Conservation (phyloP, 768 basidiomycete species). For the Trametes maxima region DNA sequence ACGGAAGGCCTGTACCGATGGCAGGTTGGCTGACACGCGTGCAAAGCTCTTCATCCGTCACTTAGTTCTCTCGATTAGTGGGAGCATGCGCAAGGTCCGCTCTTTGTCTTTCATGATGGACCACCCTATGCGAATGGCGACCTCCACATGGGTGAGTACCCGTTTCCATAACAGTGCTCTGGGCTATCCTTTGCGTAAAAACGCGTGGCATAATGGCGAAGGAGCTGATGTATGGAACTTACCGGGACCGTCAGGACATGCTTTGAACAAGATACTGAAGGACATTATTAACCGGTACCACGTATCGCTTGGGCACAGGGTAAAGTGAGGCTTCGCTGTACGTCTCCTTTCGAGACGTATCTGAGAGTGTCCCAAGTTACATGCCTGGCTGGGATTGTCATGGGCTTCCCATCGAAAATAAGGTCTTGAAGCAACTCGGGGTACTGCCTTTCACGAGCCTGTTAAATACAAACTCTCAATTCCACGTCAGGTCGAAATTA, state of each 20-base stretch:
- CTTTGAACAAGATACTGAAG: slow-evolving; percentile 94
- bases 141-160: slow-evolving; percentile 81
- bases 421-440: slow-evolving; percentile 76
- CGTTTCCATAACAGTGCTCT: not conserved
- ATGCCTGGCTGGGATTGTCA: slow-evolving; percentile 98
- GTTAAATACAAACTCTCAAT: not conserved
- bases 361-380: slow-evolving; percentile 55
- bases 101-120: slow-evolving; percentile 92
- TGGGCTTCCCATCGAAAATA: slow-evolving; percentile 95
- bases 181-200: not conserved
- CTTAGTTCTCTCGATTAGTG: slow-evolving; percentile 44
- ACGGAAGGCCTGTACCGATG: slow-evolving; percentile 75
- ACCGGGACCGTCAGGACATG: slow-evolving; percentile 66
- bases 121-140: slow-evolving; percentile 98
- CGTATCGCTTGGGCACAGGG: slow-evolving; percentile 70
- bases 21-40: slow-evolving; percentile 56
- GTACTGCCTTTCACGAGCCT: slow-evolving; percentile 42
- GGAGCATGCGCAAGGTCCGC: slow-evolving; percentile 61
- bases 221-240: not conserved
- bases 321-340: slow-evolving; percentile 64
- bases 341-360: not conserved
- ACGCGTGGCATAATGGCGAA: not conserved
- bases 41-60: not conserved
- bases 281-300: slow-evolving; percentile 94
- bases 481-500: slow-evolving; percentile 10